Evolutionary conservation across 805 yeast species (phyloP).

Genomic region (Wickerhamomyces pijperi): DNA sequence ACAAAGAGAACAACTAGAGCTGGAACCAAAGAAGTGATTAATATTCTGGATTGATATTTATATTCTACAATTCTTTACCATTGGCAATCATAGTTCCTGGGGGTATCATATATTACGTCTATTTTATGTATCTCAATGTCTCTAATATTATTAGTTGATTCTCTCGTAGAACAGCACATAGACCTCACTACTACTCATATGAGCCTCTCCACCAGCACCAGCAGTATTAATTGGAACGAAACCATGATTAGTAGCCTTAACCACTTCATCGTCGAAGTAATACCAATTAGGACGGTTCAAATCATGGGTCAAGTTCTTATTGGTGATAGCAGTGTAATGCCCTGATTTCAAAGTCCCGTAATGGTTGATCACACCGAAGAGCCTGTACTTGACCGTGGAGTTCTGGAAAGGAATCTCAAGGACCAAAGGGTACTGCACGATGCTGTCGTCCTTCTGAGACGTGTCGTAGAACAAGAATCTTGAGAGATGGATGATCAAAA

Average conservation of each 20-base stretch:
- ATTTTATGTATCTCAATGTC: no score
- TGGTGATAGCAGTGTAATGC: conserved; percentile 62
- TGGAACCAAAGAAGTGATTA: no score
- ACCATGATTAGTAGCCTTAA: conserved; percentile 37
- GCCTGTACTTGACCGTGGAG: conserved; percentile 31
- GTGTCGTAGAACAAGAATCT: conserved; percentile 52
- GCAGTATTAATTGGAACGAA: conserved; percentile 13
- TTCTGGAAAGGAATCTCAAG: conserved; percentile 35
- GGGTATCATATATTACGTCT: no score
- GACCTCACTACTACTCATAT: conserved; percentile 43
- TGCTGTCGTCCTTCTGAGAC: conserved; percentile 40
- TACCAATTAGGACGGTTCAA: conserved; percentile 46
- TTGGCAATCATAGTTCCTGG: no score
- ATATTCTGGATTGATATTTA: no score
- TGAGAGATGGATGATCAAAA: conserved; percentile 75
- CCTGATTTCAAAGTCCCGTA: conserved; percentile 62
- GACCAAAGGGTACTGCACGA: conserved; percentile 44
- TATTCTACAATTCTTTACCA: no score
- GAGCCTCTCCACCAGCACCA: conserved; percentile 23
- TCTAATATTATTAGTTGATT: conserved; percentile 14
- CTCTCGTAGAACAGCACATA: conserved; percentile 60
- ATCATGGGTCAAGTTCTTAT: conserved; percentile 30
- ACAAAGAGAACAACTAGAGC: no score
- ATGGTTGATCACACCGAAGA: conserved; percentile 61
- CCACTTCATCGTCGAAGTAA: conserved; percentile 62